Percentiles rank a stretch among this genome's conserved stretches.
Conservation (phyloP, 2,329 filamentous ascomycete species). For the Aspergillus awamori region DNA sequence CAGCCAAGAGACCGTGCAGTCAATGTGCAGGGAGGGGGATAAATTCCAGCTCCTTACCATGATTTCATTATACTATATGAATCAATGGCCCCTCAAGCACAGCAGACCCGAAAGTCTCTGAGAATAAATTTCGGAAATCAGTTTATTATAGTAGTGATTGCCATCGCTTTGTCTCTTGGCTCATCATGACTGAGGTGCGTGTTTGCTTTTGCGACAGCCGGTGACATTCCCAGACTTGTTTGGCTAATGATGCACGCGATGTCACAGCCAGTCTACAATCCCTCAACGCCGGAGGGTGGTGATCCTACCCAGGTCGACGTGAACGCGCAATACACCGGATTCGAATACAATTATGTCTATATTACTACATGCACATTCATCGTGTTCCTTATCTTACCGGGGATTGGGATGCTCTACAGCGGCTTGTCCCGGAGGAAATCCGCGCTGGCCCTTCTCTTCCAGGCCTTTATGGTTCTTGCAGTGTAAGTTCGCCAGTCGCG, state of each 20-base stretch:
- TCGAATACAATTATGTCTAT: slow-evolving; percentile 65
- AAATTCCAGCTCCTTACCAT: background rate
- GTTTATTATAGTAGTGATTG: no score
- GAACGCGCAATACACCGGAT: slow-evolving; percentile 61
- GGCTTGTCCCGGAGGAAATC: slow-evolving; percentile 66
- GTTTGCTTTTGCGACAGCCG: background rate
- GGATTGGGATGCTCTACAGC: slow-evolving; percentile 66
- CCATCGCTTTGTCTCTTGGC: no score
- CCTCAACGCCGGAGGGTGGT: slow-evolving; percentile 55
- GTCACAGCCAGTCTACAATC: slow-evolving; percentile 38
- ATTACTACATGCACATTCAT: slow-evolving; percentile 60
- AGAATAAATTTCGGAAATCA: background rate
- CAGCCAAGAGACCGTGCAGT: background rate
- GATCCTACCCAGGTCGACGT: slow-evolving; percentile 57
- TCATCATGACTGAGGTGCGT: background rate
- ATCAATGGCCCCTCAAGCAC: background rate
- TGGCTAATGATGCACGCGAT: background rate
- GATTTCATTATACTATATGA: background rate
- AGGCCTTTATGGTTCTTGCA: slow-evolving; percentile 61
- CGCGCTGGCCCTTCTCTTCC: slow-evolving; percentile 64
- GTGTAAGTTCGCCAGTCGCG: slow-evolving; percentile 42
- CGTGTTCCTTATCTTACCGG: slow-evolving; percentile 69
- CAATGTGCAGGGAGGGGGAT: background rate
- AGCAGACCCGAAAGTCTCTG: background rate
- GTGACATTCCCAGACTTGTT: background rate